phyloP scores from a whole-genome alignment of 768 basidiomycete genomes.

The Amanita inopinata region DNA sequence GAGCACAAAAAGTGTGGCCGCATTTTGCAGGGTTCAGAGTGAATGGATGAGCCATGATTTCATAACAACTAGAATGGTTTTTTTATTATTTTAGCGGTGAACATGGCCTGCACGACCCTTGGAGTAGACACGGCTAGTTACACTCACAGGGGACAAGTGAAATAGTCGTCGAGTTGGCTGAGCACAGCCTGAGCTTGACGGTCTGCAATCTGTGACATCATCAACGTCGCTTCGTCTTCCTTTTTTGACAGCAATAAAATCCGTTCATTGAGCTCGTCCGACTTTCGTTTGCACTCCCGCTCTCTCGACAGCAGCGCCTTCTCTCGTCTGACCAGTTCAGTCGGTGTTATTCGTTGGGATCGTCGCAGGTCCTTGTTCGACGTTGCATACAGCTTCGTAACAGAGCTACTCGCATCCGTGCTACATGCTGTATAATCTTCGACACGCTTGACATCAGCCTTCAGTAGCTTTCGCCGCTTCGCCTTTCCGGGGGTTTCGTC shows the following conservation, averaged over 20 bases:
- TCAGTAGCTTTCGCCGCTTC: conserved; percentile 9
- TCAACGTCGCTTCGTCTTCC: conserved; percentile 30
- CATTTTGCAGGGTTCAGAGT: conserved; percentile 43
- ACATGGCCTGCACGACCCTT: conserved; percentile 3
- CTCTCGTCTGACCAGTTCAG: conserved; percentile 30
- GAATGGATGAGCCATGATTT: conserved; percentile 55
- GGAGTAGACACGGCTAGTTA: neutral
- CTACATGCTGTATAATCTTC: conserved; percentile 1
- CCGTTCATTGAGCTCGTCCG: conserved; percentile 31
- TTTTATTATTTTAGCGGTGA: conserved; percentile 7
- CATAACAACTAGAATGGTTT: conserved; percentile 65
- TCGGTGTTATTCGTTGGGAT: conserved; percentile 29
- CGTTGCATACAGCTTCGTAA: conserved; percentile 12
- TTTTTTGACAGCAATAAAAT: conserved; percentile 25
- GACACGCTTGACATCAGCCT: neutral
- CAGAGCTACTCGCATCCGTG: conserved; percentile 6
- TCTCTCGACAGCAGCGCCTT: conserved; percentile 27
- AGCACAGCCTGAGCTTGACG: conserved; percentile 33
- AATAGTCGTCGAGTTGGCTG: conserved; percentile 49
- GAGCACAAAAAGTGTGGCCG: conserved; percentile 60
- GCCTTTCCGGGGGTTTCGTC: conserved; percentile 8
- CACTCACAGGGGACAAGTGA: conserved; percentile 54
- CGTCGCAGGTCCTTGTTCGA: conserved; percentile 23
- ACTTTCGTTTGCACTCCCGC: conserved; percentile 27
- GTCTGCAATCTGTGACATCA: conserved; percentile 33